phyloP scores from a whole-genome alignment of 306 rosid species.

The Crataegus laevigata region DNA sequence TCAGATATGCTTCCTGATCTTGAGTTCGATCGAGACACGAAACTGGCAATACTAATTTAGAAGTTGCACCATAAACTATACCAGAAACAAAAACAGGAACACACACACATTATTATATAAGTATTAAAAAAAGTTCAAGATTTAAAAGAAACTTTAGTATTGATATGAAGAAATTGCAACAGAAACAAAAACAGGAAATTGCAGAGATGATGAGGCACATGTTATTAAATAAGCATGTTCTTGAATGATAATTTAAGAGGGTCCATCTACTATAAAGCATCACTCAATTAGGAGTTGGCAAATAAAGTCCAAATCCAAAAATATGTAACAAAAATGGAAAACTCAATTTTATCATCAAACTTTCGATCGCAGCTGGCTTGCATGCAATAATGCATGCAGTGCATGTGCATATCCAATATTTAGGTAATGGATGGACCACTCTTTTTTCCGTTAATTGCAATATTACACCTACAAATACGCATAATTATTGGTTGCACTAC shows the following conservation, averaged over 20 bases:
- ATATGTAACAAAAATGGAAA: neutral
- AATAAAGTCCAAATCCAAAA: too few species aligned
- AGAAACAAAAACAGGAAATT: neutral
- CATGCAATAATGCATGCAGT: neutral
- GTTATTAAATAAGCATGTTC: neutral
- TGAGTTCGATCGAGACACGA: too few species aligned
- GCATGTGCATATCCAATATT: neutral
- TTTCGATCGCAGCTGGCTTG: neutral
- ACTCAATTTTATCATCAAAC: neutral
- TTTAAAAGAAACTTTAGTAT: neutral
- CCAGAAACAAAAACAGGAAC: too few species aligned
- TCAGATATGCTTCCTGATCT: too few species aligned
- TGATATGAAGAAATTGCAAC: neutral
- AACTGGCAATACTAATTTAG: too few species aligned
- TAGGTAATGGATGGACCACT: neutral
- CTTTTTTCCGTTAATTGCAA: neutral
- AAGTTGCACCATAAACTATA: too few species aligned
- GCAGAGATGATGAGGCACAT: neutral
- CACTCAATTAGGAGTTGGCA: neutral
- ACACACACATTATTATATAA: too few species aligned
- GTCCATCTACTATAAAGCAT: neutral
- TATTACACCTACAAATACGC: neutral
- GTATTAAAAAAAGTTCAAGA: neutral
- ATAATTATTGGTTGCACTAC: neutral
- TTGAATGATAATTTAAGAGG: neutral